These are phyloP conservation scores for Cylindrotheca fusiformis DNA, from an alignment of 108 stramenopile genomes.

Conservation along the genomic window DNA sequence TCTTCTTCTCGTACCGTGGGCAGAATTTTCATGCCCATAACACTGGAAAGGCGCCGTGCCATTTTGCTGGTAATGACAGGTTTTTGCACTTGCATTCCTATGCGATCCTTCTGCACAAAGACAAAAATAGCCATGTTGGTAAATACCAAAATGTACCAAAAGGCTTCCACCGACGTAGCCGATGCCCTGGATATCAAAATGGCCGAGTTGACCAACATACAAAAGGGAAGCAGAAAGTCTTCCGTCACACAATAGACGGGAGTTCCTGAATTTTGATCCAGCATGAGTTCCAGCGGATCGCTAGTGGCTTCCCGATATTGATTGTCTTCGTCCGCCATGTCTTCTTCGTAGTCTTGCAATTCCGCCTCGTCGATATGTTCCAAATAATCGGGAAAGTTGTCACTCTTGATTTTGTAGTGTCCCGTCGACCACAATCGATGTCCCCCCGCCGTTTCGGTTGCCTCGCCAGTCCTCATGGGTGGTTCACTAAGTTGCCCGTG, in stretches of 20 bases:
- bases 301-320: background rate
- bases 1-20: background rate
- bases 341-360: conserved; percentile 4
- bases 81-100: conserved; percentile 16
- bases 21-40: conserved; percentile 7
- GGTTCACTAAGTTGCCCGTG: conserved; percentile 24
- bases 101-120: conserved; percentile 24
- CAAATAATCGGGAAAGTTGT: conserved; percentile 13
- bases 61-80: conserved; percentile 1
- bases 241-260: background rate
- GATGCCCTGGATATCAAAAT: conserved; percentile 43
- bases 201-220: conserved; percentile 40
- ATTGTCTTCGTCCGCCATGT: background rate
- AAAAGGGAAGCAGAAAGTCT: conserved; percentile 5
- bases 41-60: conserved; percentile 14
- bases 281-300: background rate
- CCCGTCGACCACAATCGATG: conserved; percentile 43
- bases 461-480: conserved; percentile 7
- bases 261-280: background rate
- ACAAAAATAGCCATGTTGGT: conserved; percentile 49
- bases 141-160: conserved; percentile 63
- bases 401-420: conserved; percentile 29
- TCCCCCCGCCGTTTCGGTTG: conserved; percentile 11
- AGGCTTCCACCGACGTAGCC: conserved; percentile 37
- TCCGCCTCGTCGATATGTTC: conserved; percentile 10